Conservation (phyloP, 75 land plant species). For the Pinus taeda region DNA sequence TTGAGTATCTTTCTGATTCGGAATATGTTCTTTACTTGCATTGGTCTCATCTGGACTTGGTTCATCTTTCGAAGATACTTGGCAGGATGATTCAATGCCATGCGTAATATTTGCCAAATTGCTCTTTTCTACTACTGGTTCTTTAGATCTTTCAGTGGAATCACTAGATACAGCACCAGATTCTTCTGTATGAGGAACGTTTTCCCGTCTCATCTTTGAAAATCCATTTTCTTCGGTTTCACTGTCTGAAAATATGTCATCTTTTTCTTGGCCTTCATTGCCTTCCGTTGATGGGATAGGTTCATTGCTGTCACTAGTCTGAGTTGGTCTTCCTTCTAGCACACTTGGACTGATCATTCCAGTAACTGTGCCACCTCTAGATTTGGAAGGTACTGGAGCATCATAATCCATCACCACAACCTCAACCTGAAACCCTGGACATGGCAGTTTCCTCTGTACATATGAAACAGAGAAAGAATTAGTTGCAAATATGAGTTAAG, state of each 20-base stretch:
- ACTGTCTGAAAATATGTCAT: constrained; percentile 84
- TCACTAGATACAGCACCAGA: neutral
- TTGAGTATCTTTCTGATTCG: neutral
- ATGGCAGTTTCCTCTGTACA: constrained; percentile 94
- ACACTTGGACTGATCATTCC: neutral
- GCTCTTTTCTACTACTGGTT: neutral
- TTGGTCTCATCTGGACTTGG: neutral
- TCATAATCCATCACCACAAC: constrained; percentile 83
- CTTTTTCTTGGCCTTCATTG: constrained; percentile 40
- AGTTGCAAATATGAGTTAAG: neutral
- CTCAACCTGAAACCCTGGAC: constrained; percentile 96
- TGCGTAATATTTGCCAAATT: constrained; percentile 17
- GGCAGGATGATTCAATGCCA: constrained; percentile 14
- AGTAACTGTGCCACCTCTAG: constrained; percentile 21
- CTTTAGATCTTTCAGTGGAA: constrained; percentile 16
- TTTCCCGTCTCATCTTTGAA: constrained; percentile 19
- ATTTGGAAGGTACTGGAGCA: constrained; percentile 29
- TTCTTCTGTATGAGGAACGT: constrained; percentile 1
- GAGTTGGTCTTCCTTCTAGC: constrained; percentile 1
- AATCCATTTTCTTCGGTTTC: constrained; percentile 56
- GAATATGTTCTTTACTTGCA: constrained; percentile 10
- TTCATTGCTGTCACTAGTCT: neutral
- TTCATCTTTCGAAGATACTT: constrained; percentile 21
- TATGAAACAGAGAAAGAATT: neutral
- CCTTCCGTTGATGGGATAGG: constrained; percentile 16